Evolutionary conservation across 129 eudicot species (phyloP).

Genomic region (Silybum marianum): DNA sequence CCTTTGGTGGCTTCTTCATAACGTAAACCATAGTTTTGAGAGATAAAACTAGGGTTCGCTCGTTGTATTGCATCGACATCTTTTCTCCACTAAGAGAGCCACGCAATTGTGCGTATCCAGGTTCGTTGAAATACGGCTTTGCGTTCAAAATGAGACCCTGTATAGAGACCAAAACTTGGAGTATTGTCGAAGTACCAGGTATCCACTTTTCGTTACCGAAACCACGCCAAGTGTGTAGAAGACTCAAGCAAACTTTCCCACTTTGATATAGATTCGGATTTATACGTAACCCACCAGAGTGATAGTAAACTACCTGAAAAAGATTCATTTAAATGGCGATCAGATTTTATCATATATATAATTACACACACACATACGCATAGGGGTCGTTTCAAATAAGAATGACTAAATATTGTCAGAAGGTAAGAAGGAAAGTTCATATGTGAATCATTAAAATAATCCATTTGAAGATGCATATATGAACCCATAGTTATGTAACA

Average conservation of each 20-base stretch:
- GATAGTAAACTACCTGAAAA: slow-evolving; percentile 73
- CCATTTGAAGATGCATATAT: no score
- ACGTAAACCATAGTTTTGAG: slow-evolving; percentile 68
- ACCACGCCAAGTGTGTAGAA: slow-evolving; percentile 80
- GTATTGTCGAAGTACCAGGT: slow-evolving; percentile 64
- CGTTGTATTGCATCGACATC: slow-evolving; percentile 51
- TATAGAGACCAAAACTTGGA: slow-evolving; percentile 87
- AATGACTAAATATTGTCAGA: no score
- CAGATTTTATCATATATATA: background rate
- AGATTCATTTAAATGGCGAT: slow-evolving; percentile 2
- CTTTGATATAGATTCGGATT: slow-evolving; percentile 64
- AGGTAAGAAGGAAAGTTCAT: no score
- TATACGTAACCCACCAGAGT: slow-evolving; percentile 76
- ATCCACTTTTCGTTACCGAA: slow-evolving; percentile 61
- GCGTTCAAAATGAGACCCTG: slow-evolving; percentile 80
- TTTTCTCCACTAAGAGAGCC: slow-evolving; percentile 45
- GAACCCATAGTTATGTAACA: no score
- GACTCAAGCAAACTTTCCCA: slow-evolving; percentile 88
- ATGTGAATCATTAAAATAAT: no score
- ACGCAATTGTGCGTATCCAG: slow-evolving; percentile 39
- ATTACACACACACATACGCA: no score
- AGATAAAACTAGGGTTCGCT: slow-evolving; percentile 44
- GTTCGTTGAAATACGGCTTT: slow-evolving; percentile 77
- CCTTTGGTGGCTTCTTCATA: slow-evolving; percentile 76
- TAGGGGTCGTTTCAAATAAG: no score